Percentiles rank a stretch among this genome's conserved stretches.
Conservation (phyloP, 2,329 filamentous ascomycete species). For the Aspergillus neotritici region DNA sequence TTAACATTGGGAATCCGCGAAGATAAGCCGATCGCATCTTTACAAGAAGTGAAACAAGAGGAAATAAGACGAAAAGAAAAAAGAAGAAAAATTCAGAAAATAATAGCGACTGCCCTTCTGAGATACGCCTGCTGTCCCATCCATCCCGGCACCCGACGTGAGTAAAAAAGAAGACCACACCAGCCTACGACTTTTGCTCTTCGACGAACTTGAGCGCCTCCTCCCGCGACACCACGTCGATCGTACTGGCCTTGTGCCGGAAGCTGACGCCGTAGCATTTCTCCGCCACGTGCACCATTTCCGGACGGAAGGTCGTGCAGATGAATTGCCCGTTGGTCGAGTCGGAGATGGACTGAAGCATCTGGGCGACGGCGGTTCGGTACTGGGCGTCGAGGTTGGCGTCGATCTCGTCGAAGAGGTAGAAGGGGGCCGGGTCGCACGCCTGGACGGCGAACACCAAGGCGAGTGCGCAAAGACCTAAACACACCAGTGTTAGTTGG, state of each 20-base stretch:
- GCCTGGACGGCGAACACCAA: constrained; percentile 98
- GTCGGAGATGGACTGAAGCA: constrained; percentile 70
- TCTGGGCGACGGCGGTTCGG: constrained; percentile 85
- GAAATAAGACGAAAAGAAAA: constrained; percentile 5
- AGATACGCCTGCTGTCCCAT: constrained; percentile 12
- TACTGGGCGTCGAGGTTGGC: constrained; percentile 98
- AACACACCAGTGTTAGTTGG: constrained; percentile 10
- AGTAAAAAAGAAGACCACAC: constrained; percentile 5
- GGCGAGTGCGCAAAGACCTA: constrained; percentile 89
- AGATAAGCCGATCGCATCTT: neutral
- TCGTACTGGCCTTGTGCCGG: constrained; percentile 86
- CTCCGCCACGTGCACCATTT: constrained; percentile 91
- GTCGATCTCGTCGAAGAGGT: constrained; percentile 98
- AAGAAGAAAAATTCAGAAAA: neutral
- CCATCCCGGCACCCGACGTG: constrained; percentile 7
- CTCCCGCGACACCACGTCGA: constrained; percentile 81
- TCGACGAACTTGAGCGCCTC: constrained; percentile 92
- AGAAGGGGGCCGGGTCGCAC: constrained; percentile 95
- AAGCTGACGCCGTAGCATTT: constrained; percentile 96
- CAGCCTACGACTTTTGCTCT: constrained; percentile 56
- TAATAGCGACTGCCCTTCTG: constrained; percentile 2
- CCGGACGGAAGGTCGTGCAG: constrained; percentile 95
- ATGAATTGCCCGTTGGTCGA: constrained; percentile 72
- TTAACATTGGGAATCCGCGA: constrained; percentile 18
- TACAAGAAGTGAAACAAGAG: constrained; percentile 1